phyloP scores from a whole-genome alignment of 371 early-diverging fungal genomes.

The Neoconidiobolus thromboides region DNA sequence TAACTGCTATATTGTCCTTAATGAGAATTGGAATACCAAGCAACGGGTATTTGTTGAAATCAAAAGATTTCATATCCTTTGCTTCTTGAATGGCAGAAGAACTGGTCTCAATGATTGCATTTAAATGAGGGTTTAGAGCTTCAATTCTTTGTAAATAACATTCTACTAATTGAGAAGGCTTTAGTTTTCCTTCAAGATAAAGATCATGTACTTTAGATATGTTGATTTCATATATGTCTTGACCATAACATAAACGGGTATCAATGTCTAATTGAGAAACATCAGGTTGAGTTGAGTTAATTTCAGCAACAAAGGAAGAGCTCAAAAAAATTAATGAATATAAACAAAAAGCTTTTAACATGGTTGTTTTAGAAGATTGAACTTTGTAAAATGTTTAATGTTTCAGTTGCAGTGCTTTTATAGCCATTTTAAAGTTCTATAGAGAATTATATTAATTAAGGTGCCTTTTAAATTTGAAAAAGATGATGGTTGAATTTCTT shows the following conservation, averaged over 20 bases:
- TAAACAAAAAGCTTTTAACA: too few species aligned
- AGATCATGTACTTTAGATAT: not conserved
- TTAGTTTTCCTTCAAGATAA: not conserved
- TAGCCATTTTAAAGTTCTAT: too few species aligned
- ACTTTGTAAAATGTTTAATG: too few species aligned
- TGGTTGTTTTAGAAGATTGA: too few species aligned
- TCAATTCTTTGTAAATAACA: conserved; percentile 9
- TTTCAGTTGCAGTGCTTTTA: too few species aligned
- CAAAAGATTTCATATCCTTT: not conserved
- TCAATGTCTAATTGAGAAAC: not conserved
- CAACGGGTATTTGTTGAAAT: conserved; percentile 7
- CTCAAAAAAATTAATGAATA: too few species aligned
- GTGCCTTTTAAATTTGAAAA: too few species aligned
- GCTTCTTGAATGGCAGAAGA: conserved; percentile 7
- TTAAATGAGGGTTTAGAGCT: conserved; percentile 5
- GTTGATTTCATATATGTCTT: not conserved
- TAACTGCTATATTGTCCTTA: conserved; percentile 56
- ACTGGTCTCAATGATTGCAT: conserved; percentile 9
- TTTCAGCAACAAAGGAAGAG: too few species aligned
- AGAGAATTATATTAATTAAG: too few species aligned
- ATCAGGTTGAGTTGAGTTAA: too few species aligned
- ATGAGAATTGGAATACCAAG: conserved; percentile 41
- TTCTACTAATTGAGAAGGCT: not conserved
- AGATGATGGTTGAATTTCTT: too few species aligned
- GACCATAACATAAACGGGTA: not conserved